phyloP scores from a whole-genome alignment of 768 basidiomycete genomes.

The Termitomyces titanicus region DNA sequence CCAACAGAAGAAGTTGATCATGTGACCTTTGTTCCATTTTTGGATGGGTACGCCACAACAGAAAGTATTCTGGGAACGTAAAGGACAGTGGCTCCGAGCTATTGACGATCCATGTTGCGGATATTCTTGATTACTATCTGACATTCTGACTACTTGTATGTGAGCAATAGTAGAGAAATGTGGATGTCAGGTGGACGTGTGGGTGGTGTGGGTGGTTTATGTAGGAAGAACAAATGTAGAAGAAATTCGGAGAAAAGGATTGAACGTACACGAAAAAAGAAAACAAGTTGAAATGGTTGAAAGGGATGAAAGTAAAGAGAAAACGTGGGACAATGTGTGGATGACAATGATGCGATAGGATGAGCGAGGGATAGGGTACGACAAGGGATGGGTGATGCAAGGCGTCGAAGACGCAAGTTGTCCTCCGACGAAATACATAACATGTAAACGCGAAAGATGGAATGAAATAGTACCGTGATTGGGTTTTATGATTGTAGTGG shows the following conservation, averaged over 20 bases:
- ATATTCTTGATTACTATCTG: neutral
- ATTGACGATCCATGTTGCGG: neutral
- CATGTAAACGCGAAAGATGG: conserved; percentile 9
- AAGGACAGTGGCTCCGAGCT: neutral
- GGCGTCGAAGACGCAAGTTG: conserved; percentile 2
- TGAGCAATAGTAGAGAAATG: neutral
- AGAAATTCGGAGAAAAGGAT: neutral
- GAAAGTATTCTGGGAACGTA: neutral
- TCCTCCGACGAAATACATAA: conserved; percentile 8
- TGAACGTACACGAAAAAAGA: neutral
- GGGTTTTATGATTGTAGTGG: conserved; percentile 10
- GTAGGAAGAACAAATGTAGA: neutral
- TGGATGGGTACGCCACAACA: neutral
- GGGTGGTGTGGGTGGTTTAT: neutral
- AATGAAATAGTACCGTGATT: conserved; percentile 11
- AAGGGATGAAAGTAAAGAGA: neutral
- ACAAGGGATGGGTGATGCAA: conserved; percentile 3
- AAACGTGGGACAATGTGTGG: neutral
- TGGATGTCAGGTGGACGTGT: conserved; percentile 20
- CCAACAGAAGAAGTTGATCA: neutral
- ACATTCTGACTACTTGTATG: neutral
- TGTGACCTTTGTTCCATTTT: neutral
- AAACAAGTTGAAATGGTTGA: neutral
- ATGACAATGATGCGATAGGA: conserved; percentile 5
- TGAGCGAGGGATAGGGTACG: conserved; percentile 10